Base-by-base conservation (phyloP, 1,284 basidiomycete genomes). In the Puccinia novopanici region DNA sequence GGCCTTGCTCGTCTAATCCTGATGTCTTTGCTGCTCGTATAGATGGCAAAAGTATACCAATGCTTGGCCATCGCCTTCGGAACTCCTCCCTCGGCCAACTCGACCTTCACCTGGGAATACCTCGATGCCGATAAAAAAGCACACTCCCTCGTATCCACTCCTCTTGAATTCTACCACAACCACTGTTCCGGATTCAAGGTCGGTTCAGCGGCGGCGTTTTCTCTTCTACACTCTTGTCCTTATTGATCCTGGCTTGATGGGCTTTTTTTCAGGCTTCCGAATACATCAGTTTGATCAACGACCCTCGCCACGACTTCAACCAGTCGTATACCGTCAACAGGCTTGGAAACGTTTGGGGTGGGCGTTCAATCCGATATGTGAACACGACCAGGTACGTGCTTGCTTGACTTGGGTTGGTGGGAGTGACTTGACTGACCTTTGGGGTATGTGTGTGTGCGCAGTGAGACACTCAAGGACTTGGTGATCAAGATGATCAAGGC, bases 241-340 rank as follows among this genome's bases (percentile, higher is more conserved):
- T 34, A 34, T 34, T 34, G 34, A 34, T 34, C 45, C 45, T 12
- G 45, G 45, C 45, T 48, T 9, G 45, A 12, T 48, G 45, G 34
- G 34, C 34, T 34, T 34, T 34, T 34, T 42, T 72, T 61, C 67
- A 81, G 73, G 81, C 83, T 45, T 42, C 76, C 24, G 91, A 93
- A 55, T 91, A 89, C 9, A 95, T 97, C 88, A 96, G 94, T 71
- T 89, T 98, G 52, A 95, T 98, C 87, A 92, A 98, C 85, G 95
- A 98, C 85, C 95, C 96, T 22, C 90, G 95, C 45, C 95, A 97
- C 85, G 88, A 88, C 24, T 92, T 91, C 84, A 89, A 88, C 81
- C 91, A 91, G 86, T 89, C 96, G n/a, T 96, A 96, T 87, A 93
- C 93, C 6, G 93, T 98, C 45, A 91, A 95, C 84, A 91, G 92